Conservation (phyloP, 345 rosid species). For the Gossypioides kirkii region DNA sequence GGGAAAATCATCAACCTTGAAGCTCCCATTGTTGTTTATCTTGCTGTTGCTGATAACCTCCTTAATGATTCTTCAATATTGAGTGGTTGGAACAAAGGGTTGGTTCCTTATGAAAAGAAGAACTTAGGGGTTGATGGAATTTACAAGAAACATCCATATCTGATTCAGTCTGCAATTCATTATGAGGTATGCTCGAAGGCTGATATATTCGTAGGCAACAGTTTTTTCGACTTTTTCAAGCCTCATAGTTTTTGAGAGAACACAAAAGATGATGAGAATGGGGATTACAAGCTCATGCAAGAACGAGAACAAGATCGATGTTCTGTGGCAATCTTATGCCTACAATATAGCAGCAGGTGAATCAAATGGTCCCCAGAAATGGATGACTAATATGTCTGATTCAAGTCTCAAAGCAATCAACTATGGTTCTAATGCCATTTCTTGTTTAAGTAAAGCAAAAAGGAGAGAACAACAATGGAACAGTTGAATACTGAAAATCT, state of each 20-base stretch:
- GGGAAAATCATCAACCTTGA: conserved; percentile 49
- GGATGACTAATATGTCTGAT: conserved; percentile 46
- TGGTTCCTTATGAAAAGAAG: conserved; percentile 79
- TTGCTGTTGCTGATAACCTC: conserved; percentile 80
- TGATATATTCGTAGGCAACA: conserved; percentile 85
- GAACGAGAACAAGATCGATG: conserved; percentile 31
- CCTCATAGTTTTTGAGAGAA: conserved; percentile 79
- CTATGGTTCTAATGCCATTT: conserved; percentile 62
- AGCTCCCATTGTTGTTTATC: conserved; percentile 61
- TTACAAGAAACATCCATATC: conserved; percentile 69
- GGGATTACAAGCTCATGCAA: conserved; percentile 49
- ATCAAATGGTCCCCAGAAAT: conserved; percentile 55
- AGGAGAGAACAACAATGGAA: background rate
- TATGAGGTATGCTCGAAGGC: conserved; percentile 87
- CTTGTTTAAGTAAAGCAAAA: conserved; percentile 43
- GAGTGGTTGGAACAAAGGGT: conserved; percentile 69
- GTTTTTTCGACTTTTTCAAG: conserved; percentile 94
- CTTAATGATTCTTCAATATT: conserved; percentile 71
- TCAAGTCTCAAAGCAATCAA: conserved; percentile 67
- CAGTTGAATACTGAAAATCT: too few relatives aligned
- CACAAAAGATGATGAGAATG: conserved; percentile 61
- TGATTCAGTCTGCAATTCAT: conserved; percentile 86
- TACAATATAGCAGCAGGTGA: conserved; percentile 14
- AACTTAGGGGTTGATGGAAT: conserved; percentile 61
- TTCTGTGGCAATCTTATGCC: conserved; percentile 23